These are phyloP conservation scores for Fusarium tupiense DNA, from an alignment of 2,329 filamentous ascomycete genomes.

Conservation along the genomic window DNA sequence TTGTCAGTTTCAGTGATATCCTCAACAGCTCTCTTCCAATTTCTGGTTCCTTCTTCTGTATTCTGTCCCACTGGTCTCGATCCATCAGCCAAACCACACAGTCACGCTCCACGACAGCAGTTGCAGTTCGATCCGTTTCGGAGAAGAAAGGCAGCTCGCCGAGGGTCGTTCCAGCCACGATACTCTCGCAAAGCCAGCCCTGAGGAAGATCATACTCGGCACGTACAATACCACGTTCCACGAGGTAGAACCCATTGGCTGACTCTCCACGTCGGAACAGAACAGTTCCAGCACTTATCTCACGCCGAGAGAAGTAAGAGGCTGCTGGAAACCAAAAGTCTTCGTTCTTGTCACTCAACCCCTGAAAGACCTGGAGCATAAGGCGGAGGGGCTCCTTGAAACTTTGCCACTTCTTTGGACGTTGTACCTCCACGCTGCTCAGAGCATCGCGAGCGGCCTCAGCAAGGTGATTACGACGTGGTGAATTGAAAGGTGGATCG, in stretches of 20 bases:
- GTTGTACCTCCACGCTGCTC: constrained; percentile 68
- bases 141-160: constrained; percentile 97
- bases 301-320: constrained; percentile 77
- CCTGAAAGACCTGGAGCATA: constrained; percentile 94
- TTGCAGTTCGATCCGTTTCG: constrained; percentile 87
- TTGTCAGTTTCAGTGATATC: constrained; percentile 92
- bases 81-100: constrained; percentile 86
- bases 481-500: constrained; percentile 73
- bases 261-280: constrained; percentile 82
- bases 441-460: constrained; percentile 82
- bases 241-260: constrained; percentile 86
- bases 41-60: constrained; percentile 78
- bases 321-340: constrained; percentile 92
- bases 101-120: constrained; percentile 82
- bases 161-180: constrained; percentile 93
- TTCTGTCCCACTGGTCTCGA: constrained; percentile 72
- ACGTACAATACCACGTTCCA: constrained; percentile 88
- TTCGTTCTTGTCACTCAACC: constrained; percentile 84
- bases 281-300: constrained; percentile 74
- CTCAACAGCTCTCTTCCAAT: constrained; percentile 85
- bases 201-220: constrained; percentile 93
- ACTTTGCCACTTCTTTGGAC: constrained; percentile 77
- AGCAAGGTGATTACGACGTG: constrained; percentile 79
- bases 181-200: constrained; percentile 88
- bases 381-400: constrained; percentile 92